Evolutionary conservation across 345 rosid genomes (phyloP).

Genomic region (Melastoma malabathricum): DNA sequence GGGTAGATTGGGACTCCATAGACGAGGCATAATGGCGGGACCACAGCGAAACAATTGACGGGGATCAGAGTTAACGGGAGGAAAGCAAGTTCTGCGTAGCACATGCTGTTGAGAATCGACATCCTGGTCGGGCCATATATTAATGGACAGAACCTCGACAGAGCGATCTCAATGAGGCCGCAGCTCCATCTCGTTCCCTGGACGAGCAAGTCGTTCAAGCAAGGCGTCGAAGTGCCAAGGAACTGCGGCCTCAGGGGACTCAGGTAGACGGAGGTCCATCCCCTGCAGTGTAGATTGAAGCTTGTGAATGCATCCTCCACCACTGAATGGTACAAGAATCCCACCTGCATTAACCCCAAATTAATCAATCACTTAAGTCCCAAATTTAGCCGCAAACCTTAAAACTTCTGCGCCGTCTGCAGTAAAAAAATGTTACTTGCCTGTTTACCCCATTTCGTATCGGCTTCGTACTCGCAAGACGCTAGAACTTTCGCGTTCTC

Average conservation of each 20-base stretch:
- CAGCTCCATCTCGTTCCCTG: constrained; percentile 28
- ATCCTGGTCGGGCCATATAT: constrained; percentile 19
- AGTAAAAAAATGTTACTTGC: constrained; percentile 5
- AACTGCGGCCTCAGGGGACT: constrained; percentile 22
- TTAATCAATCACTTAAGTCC: too few species aligned
- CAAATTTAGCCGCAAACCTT: too few species aligned
- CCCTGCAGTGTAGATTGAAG: constrained; percentile 16
- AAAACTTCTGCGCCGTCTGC: too few species aligned
- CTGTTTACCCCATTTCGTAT: constrained; percentile 30
- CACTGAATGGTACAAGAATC: constrained; percentile 24
- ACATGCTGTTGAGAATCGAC: constrained; percentile 15
- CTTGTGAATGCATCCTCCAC: constrained; percentile 32
- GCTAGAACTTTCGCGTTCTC: constrained; percentile 14
- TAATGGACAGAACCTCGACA: constrained; percentile 30
- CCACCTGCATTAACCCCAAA: constrained; percentile 13
- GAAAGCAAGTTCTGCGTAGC: constrained; percentile 11
- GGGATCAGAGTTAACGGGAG: constrained; percentile 13
- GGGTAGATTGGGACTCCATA: constrained; percentile 28
- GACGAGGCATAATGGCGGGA: constrained; percentile 32
- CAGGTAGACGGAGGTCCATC: constrained; percentile 26
- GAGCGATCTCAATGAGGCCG: constrained; percentile 14
- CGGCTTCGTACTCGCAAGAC: constrained; percentile 18
- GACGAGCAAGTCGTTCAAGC: constrained; percentile 11
- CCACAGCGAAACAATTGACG: constrained; percentile 16
- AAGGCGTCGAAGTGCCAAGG: constrained; percentile 16